Evolutionary conservation across 192 early-diverging fungal species (phyloP).

Genomic region (Coemansia sp.): DNA sequence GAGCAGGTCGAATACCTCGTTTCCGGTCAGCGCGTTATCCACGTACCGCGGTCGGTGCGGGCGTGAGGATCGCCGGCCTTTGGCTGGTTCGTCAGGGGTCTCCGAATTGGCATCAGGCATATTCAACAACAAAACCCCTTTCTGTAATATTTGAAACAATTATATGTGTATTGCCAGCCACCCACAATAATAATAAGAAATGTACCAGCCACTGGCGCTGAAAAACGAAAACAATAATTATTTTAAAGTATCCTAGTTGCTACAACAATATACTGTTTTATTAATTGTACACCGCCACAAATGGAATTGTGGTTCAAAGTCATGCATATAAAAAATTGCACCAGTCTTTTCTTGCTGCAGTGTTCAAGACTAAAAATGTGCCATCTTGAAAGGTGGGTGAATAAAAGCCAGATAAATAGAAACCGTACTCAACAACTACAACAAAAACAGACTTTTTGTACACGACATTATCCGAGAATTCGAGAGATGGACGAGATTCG

Average conservation of each 20-base stretch:
- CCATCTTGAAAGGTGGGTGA: neutral
- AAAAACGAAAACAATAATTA: neutral
- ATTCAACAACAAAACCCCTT: neutral
- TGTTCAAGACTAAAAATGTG: too few species aligned
- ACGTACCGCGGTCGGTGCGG: conserved; percentile 37
- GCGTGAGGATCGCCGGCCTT: conserved; percentile 32
- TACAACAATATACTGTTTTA: conserved; percentile 4
- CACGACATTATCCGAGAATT: conserved; percentile 21
- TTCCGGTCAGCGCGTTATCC: conserved; percentile 38
- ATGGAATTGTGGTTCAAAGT: conserved; percentile 7
- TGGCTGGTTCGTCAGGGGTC: neutral
- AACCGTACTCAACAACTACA: conserved; percentile 8
- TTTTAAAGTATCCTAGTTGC: neutral
- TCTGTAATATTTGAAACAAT: neutral
- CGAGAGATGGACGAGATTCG: conserved; percentile 34
- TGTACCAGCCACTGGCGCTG: neutral
- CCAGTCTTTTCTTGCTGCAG: too few species aligned
- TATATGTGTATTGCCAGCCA: neutral
- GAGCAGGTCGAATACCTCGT: conserved; percentile 49
- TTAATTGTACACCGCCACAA: neutral
- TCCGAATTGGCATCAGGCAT: neutral
- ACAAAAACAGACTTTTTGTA: conserved; percentile 18
- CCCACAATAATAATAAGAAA: neutral
- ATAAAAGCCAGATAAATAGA: conserved; percentile 31
- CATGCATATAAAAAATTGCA: neutral